These are phyloP conservation scores for Cutaneotrichosporon arboriforme DNA, from an alignment of 1,284 basidiomycete genomes.

Conservation along the genomic window DNA sequence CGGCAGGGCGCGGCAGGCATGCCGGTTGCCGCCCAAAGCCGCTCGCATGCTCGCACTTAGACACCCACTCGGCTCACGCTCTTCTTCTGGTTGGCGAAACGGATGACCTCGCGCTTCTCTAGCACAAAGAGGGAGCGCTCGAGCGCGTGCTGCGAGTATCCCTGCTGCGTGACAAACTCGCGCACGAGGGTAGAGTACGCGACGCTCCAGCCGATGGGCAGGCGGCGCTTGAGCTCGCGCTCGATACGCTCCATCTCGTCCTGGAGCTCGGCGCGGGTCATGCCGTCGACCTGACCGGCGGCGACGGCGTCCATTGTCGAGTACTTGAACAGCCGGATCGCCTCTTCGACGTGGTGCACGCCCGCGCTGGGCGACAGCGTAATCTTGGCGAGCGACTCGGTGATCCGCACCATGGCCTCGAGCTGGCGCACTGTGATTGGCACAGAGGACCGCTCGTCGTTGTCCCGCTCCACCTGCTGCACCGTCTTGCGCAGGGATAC, in stretches of 20 bases:
- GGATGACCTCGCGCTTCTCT: conserved; percentile 90
- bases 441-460: conserved; percentile 94
- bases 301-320: conserved; percentile 99
- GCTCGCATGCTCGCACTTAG: conserved; percentile 4
- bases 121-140: conserved; percentile 87
- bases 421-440: conserved; percentile 98
- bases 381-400: conserved; percentile 92
- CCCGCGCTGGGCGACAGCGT: conserved; percentile 80
- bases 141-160: conserved; percentile 83
- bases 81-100: conserved; percentile 70
- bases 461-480: conserved; percentile 92
- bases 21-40: too few species aligned
- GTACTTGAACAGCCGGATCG: conserved; percentile 95
- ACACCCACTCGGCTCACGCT: conserved; percentile 43
- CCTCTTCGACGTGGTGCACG: conserved; percentile 94
- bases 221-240: conserved; percentile 75
- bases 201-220: conserved; percentile 96
- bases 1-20: too few species aligned
- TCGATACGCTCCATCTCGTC: conserved; percentile 93
- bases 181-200: conserved; percentile 89
- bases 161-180: conserved; percentile 91
- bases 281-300: conserved; percentile 77
- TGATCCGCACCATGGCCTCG: conserved; percentile 98
- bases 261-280: conserved; percentile 86
- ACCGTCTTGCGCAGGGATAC: conserved; percentile 91